These are phyloP conservation scores for Taxawa tesnikishii DNA, from an alignment of 2,329 filamentous ascomycete genomes.

Conservation along the genomic window DNA sequence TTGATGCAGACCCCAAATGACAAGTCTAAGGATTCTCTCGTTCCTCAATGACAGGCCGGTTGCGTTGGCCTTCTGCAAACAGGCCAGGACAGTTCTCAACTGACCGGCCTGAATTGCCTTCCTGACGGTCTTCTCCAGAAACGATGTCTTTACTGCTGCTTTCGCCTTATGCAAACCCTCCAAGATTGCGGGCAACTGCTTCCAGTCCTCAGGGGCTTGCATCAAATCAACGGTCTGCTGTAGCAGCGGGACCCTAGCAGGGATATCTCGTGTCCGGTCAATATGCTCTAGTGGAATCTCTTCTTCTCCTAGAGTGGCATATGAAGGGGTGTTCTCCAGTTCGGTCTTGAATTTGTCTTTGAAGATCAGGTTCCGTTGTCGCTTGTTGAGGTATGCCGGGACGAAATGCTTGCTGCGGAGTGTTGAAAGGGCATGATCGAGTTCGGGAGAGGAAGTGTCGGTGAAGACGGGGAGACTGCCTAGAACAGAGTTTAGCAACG, in stretches of 20 bases:
- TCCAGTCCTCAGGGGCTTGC: constrained; percentile 18
- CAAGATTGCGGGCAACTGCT: constrained; percentile 20
- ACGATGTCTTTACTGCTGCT: constrained; percentile 9
- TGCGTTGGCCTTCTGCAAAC: constrained; percentile 16
- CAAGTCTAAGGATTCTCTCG: constrained; percentile 17
- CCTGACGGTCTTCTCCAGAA: constrained; percentile 21
- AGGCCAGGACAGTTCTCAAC: constrained; percentile 18
- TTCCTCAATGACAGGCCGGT: constrained; percentile 22
- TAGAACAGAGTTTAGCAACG: constrained; percentile 6
- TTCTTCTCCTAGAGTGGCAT: constrained; percentile 27
- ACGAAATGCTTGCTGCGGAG: constrained; percentile 33
- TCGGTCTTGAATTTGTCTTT: constrained; percentile 24
- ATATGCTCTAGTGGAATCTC: constrained; percentile 23
- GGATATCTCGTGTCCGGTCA: constrained; percentile 17
- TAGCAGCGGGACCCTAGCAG: constrained; percentile 15
- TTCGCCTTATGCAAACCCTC: constrained; percentile 17
- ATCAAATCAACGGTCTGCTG: constrained; percentile 18
- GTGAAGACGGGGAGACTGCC: constrained; percentile 28
- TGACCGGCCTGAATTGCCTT: constrained; percentile 17
- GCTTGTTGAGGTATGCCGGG: constrained; percentile 27
- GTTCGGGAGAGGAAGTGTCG: constrained; percentile 26
- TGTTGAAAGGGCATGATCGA: constrained; percentile 25
- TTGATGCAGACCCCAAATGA: constrained; percentile 23
- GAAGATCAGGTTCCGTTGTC: constrained; percentile 31
- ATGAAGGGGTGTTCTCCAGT: constrained; percentile 29